A percentile compares a stretch with the other conserved stretches of the same genome.
phyloP scores from a whole-genome alignment of 1,284 basidiomycete genomes.

The Agaricales sp. region DNA sequence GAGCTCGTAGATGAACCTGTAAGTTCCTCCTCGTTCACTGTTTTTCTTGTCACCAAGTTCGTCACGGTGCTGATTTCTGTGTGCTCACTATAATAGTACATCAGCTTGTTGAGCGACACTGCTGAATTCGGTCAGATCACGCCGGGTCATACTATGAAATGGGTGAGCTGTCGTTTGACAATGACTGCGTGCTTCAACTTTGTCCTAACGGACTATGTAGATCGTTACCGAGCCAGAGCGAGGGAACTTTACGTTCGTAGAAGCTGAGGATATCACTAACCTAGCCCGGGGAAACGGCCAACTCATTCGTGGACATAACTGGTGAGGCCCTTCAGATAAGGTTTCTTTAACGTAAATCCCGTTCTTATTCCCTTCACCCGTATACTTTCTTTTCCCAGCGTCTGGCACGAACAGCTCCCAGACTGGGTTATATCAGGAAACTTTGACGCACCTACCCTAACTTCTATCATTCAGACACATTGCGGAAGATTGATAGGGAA shows the following conservation, averaged over 20 bases:
- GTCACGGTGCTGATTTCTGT: too few species aligned
- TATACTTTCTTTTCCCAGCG: too few species aligned
- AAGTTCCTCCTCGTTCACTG: conserved; percentile 15
- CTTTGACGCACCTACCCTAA: conserved; percentile 14
- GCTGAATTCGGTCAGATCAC: conserved; percentile 40
- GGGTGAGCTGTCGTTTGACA: conserved; percentile 22
- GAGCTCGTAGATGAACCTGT: conserved; percentile 35
- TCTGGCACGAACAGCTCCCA: conserved; percentile 41
- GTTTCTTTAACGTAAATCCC: too few species aligned
- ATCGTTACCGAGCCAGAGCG: conserved; percentile 16
- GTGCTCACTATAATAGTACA: too few species aligned
- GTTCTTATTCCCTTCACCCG: conserved; percentile 1
- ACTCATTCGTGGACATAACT: conserved; percentile 25
- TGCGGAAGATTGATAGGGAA: too few species aligned
- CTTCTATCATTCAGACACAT: conserved; percentile 29
- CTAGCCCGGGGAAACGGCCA: conserved; percentile 34
- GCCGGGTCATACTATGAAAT: conserved; percentile 47
- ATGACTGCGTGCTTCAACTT: too few species aligned
- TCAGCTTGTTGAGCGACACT: conserved; percentile 26
- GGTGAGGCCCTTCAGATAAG: too few species aligned
- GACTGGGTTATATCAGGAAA: conserved; percentile 36
- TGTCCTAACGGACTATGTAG: too few species aligned
- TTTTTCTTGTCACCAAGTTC: not conserved
- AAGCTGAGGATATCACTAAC: conserved; percentile 16
- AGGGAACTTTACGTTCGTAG: conserved; percentile 18